Evolutionary conservation across 805 yeast genomes (phyloP).

Genomic region (Metschnikowia cubensis): DNA sequence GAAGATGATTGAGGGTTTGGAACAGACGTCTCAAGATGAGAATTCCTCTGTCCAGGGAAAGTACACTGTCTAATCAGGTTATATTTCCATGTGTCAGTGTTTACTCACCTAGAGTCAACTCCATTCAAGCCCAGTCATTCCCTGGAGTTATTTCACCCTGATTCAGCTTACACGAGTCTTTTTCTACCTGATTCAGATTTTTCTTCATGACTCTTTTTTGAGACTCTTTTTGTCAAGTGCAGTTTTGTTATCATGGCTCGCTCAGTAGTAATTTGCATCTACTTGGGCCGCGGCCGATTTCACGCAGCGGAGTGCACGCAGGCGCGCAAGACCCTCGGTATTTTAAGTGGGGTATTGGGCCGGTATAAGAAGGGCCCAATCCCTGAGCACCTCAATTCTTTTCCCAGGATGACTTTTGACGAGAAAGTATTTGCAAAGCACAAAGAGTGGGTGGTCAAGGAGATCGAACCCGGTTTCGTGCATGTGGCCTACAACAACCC

Average conservation of each 20-base stretch:
- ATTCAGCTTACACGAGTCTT: too few species aligned
- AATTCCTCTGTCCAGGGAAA: slow-evolving; percentile 42
- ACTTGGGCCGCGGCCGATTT: not conserved
- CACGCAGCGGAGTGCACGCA: not conserved
- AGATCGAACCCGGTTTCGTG: slow-evolving; percentile 44
- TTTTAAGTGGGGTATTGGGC: slow-evolving; percentile 1
- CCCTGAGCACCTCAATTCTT: not conserved
- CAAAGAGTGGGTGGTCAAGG: slow-evolving; percentile 32
- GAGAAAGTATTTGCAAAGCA: slow-evolving; percentile 6
- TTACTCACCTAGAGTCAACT: too few species aligned
- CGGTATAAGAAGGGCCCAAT: not conserved
- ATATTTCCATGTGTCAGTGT: not conserved
- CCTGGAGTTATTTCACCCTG: too few species aligned
- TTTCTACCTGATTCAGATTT: too few species aligned
- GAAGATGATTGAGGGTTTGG: slow-evolving; percentile 53
- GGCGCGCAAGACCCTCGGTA: not conserved
- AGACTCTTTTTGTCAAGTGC: too few species aligned
- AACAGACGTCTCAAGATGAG: slow-evolving; percentile 44
- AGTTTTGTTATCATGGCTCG: too few species aligned
- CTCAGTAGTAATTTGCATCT: not conserved
- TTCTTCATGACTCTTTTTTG: too few species aligned
- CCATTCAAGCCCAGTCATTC: too few species aligned
- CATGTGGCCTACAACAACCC: slow-evolving; percentile 65
- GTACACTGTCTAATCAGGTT: slow-evolving; percentile 36
- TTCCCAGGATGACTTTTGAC: slow-evolving; percentile 8